These are phyloP conservation scores for Phaeosphaeriaceae sp. DNA, from an alignment of 2,329 filamentous ascomycete genomes.

Conservation along the genomic window DNA sequence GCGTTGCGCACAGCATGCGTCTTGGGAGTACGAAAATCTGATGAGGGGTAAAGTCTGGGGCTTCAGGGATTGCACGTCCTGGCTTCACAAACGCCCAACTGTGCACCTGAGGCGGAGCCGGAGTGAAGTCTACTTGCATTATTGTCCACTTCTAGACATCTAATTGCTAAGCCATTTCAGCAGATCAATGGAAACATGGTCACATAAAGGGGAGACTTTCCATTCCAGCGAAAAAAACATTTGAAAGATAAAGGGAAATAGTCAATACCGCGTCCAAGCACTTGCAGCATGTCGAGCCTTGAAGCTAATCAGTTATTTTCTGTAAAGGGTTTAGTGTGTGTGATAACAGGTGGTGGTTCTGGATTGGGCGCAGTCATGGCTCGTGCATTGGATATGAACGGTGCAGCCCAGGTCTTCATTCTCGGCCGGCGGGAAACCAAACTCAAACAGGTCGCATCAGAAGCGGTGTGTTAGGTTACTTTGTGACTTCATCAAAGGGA, in stretches of 20 bases:
- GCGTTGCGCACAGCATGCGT: slow-evolving; percentile 14
- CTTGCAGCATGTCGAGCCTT: not conserved
- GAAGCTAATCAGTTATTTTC: not conserved
- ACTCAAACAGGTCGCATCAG: not conserved
- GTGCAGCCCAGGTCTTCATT: not conserved
- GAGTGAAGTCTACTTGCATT: not conserved
- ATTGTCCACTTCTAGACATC: not conserved
- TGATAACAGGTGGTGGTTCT: not conserved
- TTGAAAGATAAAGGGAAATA: no score
- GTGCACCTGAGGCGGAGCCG: not conserved
- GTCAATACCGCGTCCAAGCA: not conserved
- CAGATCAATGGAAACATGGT: not conserved
- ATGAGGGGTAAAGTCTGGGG: not conserved
- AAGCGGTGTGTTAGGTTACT: not conserved
- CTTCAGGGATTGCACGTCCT: not conserved
- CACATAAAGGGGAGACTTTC: not conserved
- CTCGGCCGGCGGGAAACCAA: not conserved
- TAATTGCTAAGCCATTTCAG: not conserved
- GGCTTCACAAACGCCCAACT: not conserved
- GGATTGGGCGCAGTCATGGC: not conserved
- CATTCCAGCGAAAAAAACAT: not conserved
- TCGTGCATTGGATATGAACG: not conserved
- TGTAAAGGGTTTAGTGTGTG: not conserved
- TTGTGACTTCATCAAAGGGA: not conserved
- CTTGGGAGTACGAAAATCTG: slow-evolving; percentile 3